Evolutionary conservation across 2,329 filamentous ascomycete genomes (phyloP).

Genomic region (Daldinia eschscholtzii): DNA sequence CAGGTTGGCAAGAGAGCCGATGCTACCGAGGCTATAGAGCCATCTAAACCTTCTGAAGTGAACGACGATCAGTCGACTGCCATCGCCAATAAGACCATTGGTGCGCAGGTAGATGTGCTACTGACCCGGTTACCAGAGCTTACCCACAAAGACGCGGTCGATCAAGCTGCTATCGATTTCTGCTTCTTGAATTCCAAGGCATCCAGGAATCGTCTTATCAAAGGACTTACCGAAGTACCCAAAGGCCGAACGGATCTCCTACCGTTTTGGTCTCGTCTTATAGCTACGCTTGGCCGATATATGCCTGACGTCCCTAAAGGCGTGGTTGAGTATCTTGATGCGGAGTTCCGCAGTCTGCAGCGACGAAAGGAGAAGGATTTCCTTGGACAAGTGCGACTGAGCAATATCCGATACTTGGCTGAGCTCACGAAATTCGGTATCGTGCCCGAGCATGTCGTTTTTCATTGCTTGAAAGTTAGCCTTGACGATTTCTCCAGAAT

Average conservation of each 20-base stretch:
- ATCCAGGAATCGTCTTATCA: constrained; percentile 92
- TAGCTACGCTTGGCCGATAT: constrained; percentile 93
- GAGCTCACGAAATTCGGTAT: constrained; percentile 98
- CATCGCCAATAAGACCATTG: constrained; percentile 97
- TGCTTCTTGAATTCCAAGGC: constrained; percentile 99
- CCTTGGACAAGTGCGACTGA: constrained; percentile 89
- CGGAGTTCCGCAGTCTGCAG: constrained; percentile 96
- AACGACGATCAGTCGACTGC: constrained; percentile 89
- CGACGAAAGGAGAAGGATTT: constrained; percentile 98
- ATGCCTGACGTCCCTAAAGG: constrained; percentile 95
- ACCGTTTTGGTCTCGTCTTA: constrained; percentile 89
- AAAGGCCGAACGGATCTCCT: constrained; percentile 93
- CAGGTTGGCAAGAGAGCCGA: constrained; percentile 82
- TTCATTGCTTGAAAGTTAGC: constrained; percentile 97
- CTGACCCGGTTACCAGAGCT: constrained; percentile 90
- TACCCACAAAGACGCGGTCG: constrained; percentile 90
- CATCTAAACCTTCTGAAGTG: constrained; percentile 64
- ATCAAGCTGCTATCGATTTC: constrained; percentile 94
- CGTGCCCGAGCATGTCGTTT: constrained; percentile 97
- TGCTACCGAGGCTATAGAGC: constrained; percentile 61
- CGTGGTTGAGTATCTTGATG: constrained; percentile 90
- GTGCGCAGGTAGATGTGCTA: constrained; percentile 93
- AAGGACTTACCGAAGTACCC: constrained; percentile 92
- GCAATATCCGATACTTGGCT: constrained; percentile 96
- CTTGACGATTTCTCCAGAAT: constrained; percentile 97